Evolutionary conservation across 2,329 filamentous ascomycete genomes (phyloP).

Genomic region (Apiospora malaysiana): DNA sequence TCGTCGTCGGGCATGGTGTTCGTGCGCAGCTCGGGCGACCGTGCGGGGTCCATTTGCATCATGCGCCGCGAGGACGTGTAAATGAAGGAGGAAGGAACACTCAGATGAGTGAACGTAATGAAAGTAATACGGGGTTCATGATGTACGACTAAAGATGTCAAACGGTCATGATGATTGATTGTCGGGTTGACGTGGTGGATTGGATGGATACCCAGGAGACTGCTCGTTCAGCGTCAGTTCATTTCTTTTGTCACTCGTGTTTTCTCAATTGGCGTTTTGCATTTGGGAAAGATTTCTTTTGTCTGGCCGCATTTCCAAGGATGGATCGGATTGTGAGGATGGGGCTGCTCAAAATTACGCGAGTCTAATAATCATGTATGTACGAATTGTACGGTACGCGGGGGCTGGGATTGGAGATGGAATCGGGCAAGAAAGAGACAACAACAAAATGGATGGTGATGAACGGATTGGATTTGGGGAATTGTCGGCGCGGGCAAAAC

Average conservation of each 20-base stretch:
- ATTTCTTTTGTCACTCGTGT: not conserved
- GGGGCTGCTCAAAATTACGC: not conserved
- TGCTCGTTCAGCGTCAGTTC: slow-evolving; percentile 5
- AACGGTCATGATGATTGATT: slow-evolving; percentile 18
- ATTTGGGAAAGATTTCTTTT: slow-evolving; percentile 10
- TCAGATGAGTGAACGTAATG: slow-evolving; percentile 2
- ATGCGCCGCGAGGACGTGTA: slow-evolving; percentile 17
- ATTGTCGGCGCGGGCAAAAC: not conserved
- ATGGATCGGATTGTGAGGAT: not conserved
- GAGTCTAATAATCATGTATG: slow-evolving; percentile 12
- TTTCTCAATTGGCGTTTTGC: not conserved
- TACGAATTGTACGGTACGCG: not conserved
- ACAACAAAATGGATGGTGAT: not conserved
- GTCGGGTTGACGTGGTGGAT: not conserved
- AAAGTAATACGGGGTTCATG: not conserved
- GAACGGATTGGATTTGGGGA: not conserved
- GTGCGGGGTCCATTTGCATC: slow-evolving; percentile 16
- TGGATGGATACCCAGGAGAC: slow-evolving; percentile 3
- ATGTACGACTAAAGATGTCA: slow-evolving; percentile 12
- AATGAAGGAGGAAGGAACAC: not conserved
- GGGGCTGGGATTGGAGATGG: not conserved
- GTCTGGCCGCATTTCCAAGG: slow-evolving; percentile 3
- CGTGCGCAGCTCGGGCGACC: slow-evolving; percentile 16
- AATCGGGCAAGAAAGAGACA: not conserved
- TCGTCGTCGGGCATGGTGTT: slow-evolving; percentile 20